Base-by-base conservation (phyloP, 2,329 filamentous ascomycete species). In the Sclerotinia borealis region DNA sequence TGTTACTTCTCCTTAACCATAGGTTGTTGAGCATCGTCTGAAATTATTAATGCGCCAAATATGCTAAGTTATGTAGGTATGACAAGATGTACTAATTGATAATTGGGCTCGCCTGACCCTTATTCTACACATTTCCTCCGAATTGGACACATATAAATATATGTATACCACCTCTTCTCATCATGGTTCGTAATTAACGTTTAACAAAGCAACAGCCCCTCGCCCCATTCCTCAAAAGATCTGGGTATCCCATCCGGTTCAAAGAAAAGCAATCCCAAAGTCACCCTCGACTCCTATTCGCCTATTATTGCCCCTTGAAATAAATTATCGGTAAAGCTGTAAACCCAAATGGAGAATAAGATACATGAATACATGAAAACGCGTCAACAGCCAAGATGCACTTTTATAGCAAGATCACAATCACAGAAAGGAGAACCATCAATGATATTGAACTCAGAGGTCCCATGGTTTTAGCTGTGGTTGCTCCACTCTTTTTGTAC, bases 401-500 rank as follows among this genome's bases (percentile, higher is more conserved):
- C n/a, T 22, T 51, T 43, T 37, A 63, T 34, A 63, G 13, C 17
- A 50, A 25, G 27, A 52, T 27, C 15, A 25, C 25, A 5, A 60
- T 37, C 17, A 48, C 13, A 49, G 36, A 63, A 45, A 63, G 29
- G 22, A 60, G 45, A 47, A 51, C 2, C 8, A 37, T 45, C 27
- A 60, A 34, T n/a, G 27, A 36, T 22, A 60, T 43, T 13, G 37
- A 63, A 5, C 36, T 17, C 22, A 47, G 25, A 51, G 36, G 7
- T 43, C 54, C 61, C 11, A 17, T 17, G 10, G 36, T 47, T 45
- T 13, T 17, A 4, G 36, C 34, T 41, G 19, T 41, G n/a, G 48
- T 37, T 17, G 43, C 65, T 15, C 31, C 60, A 43, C 62, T 70
- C 48, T 71, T 67, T 31, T 68, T 66, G 51, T 74, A 79, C 1